Conservation (phyloP, 2,329 filamentous ascomycete species). For the Mycosphaerella sp. region DNA sequence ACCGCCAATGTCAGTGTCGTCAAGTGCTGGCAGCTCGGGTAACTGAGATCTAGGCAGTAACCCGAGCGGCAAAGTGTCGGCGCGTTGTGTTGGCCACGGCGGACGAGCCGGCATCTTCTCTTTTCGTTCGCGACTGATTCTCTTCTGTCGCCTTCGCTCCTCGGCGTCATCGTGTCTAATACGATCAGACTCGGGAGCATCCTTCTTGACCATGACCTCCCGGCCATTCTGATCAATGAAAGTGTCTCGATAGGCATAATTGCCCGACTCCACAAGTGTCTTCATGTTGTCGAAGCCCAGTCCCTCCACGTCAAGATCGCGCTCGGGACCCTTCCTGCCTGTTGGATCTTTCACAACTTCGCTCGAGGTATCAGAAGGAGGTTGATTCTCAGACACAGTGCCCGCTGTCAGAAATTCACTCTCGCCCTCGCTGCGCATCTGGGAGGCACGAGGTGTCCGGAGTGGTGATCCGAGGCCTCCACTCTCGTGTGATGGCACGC, state of each 20-base stretch:
- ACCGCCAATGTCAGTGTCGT: conserved; percentile 78
- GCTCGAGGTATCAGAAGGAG: conserved; percentile 13
- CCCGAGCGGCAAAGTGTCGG: conserved; percentile 61
- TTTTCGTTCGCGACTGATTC: conserved; percentile 32
- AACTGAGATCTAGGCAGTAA: conserved; percentile 64
- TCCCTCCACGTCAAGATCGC: conserved; percentile 71
- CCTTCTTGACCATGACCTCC: conserved; percentile 64
- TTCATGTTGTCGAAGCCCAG: conserved; percentile 69
- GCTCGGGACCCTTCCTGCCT: conserved; percentile 32
- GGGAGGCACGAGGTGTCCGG: conserved; percentile 29
- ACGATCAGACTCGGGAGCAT: conserved; percentile 59
- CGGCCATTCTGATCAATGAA: conserved; percentile 53
- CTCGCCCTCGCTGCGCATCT: conserved; percentile 21
- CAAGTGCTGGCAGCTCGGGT: conserved; percentile 60
- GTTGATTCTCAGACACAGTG: conserved; percentile 17
- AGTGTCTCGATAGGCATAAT: conserved; percentile 38
- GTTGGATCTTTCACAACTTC: conserved; percentile 12
- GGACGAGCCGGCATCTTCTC: conserved; percentile 28
- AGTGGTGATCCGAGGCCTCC: conserved; percentile 27
- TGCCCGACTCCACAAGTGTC: conserved; percentile 34
- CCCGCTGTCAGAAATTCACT: neutral
- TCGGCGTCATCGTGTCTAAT: conserved; percentile 35
- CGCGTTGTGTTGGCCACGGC: conserved; percentile 39
- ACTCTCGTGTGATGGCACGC: neutral
- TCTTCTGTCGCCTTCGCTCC: conserved; percentile 31